phyloP scores from a whole-genome alignment of 331 rosid genomes.

The Saraca asoca region DNA sequence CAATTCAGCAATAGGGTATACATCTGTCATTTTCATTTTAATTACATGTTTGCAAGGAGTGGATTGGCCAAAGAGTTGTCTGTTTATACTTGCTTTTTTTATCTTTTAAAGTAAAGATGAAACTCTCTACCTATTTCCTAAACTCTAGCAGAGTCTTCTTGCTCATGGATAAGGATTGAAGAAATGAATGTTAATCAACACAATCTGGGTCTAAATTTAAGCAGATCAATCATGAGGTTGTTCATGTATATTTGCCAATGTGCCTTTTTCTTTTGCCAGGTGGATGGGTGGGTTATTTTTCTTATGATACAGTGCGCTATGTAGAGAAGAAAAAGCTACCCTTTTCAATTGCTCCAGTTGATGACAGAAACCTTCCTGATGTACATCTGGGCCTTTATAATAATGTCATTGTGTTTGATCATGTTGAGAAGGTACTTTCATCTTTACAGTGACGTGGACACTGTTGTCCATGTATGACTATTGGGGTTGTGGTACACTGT shows the following conservation, averaged over 20 bases:
- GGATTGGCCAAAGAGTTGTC: not conserved
- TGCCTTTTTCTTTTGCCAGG: conserved; percentile 45
- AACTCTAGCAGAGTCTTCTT: not conserved
- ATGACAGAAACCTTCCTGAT: conserved; percentile 83
- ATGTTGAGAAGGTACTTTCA: conserved; percentile 72
- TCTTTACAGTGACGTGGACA: conserved; percentile 17
- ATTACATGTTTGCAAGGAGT: not conserved
- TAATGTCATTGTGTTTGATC: conserved; percentile 81
- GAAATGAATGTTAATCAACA: conserved; percentile 3
- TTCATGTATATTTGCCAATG: conserved; percentile 11
- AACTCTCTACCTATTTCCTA: not conserved
- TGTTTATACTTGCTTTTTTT: conserved; percentile 14
- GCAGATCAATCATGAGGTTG: not conserved
- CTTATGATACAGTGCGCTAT: conserved; percentile 86
- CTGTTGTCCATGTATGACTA: not conserved
- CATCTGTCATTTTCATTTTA: not conserved
- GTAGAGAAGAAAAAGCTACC: conserved; percentile 74
- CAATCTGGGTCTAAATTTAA: not conserved
- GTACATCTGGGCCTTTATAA: conserved; percentile 81
- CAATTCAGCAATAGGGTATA: not conserved
- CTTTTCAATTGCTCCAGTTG: conserved; percentile 69
- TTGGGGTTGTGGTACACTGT: conserved; percentile 23
- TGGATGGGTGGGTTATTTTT: conserved; percentile 92
- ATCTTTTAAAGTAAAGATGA: conserved; percentile 9
- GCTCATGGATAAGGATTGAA: conserved; percentile 10